Evolutionary conservation across 768 basidiomycete species (phyloP), one percentile per base, ranked within the genome.

Genomic region (Suillus discolor): DNA sequence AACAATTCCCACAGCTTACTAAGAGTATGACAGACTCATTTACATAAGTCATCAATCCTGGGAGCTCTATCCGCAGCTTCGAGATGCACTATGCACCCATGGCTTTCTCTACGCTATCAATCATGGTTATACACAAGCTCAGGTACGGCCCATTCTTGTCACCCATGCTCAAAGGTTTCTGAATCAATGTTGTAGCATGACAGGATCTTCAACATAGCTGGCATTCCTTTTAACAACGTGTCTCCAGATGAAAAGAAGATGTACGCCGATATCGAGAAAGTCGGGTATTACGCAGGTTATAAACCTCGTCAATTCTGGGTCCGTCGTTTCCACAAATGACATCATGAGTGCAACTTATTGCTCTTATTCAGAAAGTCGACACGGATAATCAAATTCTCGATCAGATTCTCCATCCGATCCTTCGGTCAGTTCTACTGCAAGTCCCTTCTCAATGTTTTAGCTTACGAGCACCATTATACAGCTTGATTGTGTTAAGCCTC

Each of bases 241-340:
- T 65, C 60, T 36, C 70, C 74, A 0, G 76, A 74, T 4, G 82
- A 83, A 64, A 83, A 82, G 67, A 62, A 72, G 31, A 63, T 44
- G 20, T 83, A 82, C 9, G 80, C 67, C 0, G 67, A 80, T 83
- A 66, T 72, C 77, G 62, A 80, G 64, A 73, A 79, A 25, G 76
- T 77, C 0, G 84, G 84, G 2, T 82, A 82, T 0, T 87, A 84
- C 65, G 81, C 85, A 61, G 87, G 87, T 0, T 88, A 87, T 67
- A 87, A 88, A 67, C 79, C 78, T 7, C 80, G 81, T 12, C 78
- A 83, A 64, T 84, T 83, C 61, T 88, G 85, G 85, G 86, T 86
- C 39, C 9, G 74, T 66, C 20, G n/a, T 9, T 47, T 36, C 16
- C 25, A 23, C 44, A 16, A 38, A n/a, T 20, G 34, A 38, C 34